These are phyloP conservation scores for Angomonas deanei DNA, from an alignment of 208 protist species.

Conservation along the genomic window DNA sequence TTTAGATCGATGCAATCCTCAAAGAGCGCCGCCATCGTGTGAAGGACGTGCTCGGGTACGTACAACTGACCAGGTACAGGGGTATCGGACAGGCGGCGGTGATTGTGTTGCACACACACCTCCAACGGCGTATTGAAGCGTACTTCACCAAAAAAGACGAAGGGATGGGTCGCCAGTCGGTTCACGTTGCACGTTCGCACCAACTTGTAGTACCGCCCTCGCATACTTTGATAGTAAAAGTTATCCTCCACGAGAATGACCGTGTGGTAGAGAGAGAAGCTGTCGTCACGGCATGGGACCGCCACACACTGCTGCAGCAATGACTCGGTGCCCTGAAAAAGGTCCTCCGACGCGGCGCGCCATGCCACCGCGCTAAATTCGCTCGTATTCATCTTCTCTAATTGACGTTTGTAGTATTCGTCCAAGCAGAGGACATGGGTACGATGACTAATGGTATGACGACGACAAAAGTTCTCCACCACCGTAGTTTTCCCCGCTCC, in stretches of 20 bases:
- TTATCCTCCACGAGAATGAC: conserved; percentile 73
- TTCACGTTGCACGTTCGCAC: background rate
- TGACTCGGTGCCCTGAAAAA: background rate
- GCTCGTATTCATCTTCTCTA: too few relatives aligned
- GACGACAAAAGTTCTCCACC: background rate
- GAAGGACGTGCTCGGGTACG: conserved; percentile 36
- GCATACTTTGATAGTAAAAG: conserved; percentile 75
- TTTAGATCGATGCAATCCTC: background rate
- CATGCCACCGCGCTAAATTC: background rate
- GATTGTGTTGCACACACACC: conserved; percentile 39
- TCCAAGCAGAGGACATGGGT: background rate
- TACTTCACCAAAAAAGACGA: too few relatives aligned
- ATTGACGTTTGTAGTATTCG: too few relatives aligned
- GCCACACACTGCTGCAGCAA: too few relatives aligned
- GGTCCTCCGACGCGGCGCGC: background rate
- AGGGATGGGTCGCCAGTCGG: background rate
- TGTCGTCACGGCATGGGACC: too few relatives aligned
- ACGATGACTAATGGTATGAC: background rate
- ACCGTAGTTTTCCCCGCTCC: background rate
- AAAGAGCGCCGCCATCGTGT: background rate
- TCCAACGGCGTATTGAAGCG: conserved; percentile 25
- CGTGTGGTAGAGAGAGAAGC: conserved; percentile 12
- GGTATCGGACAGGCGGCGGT: conserved; percentile 15
- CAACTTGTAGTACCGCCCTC: conserved; percentile 58
- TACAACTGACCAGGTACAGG: background rate